These are phyloP conservation scores for Acorus gramineus DNA, from an alignment of 106 monocot species.

Conservation along the genomic window DNA sequence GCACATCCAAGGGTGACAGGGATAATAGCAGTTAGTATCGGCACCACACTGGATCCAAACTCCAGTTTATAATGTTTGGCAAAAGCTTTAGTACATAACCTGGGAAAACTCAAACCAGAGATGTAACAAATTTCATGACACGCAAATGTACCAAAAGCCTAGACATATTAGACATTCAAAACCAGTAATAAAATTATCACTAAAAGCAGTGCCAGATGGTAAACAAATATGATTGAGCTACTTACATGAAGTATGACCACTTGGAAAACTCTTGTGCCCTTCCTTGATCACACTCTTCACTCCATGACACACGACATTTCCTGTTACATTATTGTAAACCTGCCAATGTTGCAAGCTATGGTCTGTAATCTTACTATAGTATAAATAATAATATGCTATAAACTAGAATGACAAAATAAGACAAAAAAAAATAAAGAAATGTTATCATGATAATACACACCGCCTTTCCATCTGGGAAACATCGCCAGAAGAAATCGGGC, in stretches of 20 bases:
- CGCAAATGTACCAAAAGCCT: no score
- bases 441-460: background rate
- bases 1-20: no score
- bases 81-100: no score
- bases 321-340: slow-evolving; percentile 48
- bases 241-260: slow-evolving; percentile 82
- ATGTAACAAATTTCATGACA: no score
- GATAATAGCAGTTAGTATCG: no score
- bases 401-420: background rate
- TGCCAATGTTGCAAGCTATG: slow-evolving; percentile 7
- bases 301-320: slow-evolving; percentile 58
- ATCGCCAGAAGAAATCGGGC: slow-evolving; percentile 22
- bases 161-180: no score
- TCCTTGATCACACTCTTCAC: slow-evolving; percentile 61
- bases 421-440: background rate
- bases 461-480: slow-evolving; percentile 19
- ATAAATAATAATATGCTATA: background rate
- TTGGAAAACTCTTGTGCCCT: slow-evolving; percentile 84
- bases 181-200: no score
- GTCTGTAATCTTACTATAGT: background rate
- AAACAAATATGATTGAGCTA: background rate
- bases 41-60: no score
- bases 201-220: no score
- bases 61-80: no score
- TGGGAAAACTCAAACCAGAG: no score